phyloP scores from a whole-genome alignment of 2,329 filamentous ascomycete genomes.

The Myriosclerotinia curreyana region DNA sequence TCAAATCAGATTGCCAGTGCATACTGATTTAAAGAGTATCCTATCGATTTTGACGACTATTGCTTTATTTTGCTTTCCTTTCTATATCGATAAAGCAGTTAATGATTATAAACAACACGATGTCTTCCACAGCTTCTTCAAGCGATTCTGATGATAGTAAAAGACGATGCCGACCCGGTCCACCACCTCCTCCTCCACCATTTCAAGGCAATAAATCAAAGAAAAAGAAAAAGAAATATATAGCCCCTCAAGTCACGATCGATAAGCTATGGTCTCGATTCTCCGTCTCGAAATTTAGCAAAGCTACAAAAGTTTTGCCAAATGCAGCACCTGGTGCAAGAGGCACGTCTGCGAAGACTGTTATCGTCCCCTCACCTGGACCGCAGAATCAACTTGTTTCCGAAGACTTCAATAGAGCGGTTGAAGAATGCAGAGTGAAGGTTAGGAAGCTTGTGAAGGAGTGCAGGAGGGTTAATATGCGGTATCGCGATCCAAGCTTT shows the following conservation, averaged over 20 bases:
- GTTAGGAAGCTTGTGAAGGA: slow-evolving; percentile 59
- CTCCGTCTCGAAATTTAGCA: slow-evolving; percentile 59
- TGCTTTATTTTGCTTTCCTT: not conserved
- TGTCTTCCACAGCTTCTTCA: slow-evolving; percentile 27
- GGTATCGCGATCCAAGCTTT: slow-evolving; percentile 80
- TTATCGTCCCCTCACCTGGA: slow-evolving; percentile 39
- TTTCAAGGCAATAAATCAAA: slow-evolving; percentile 36
- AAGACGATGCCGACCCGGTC: slow-evolving; percentile 6
- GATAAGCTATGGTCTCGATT: slow-evolving; percentile 65
- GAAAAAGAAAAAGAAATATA: slow-evolving; percentile 56
- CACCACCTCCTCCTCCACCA: slow-evolving; percentile 13
- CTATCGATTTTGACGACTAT: not conserved
- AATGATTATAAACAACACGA: not conserved
- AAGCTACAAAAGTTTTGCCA: slow-evolving; percentile 62
- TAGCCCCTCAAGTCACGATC: slow-evolving; percentile 62
- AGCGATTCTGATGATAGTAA: slow-evolving; percentile 31
- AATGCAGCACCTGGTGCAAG: slow-evolving; percentile 49
- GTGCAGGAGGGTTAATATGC: slow-evolving; percentile 75
- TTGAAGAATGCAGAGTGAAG: slow-evolving; percentile 63
- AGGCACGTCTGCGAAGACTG: slow-evolving; percentile 19
- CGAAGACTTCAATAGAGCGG: slow-evolving; percentile 69
- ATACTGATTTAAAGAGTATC: not conserved
- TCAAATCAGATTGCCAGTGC: not conserved
- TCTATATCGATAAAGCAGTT: not conserved
- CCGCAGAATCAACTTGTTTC: slow-evolving; percentile 57